Conservation (phyloP, 805 yeast species). For the Nakazawaea wyomingensis region DNA sequence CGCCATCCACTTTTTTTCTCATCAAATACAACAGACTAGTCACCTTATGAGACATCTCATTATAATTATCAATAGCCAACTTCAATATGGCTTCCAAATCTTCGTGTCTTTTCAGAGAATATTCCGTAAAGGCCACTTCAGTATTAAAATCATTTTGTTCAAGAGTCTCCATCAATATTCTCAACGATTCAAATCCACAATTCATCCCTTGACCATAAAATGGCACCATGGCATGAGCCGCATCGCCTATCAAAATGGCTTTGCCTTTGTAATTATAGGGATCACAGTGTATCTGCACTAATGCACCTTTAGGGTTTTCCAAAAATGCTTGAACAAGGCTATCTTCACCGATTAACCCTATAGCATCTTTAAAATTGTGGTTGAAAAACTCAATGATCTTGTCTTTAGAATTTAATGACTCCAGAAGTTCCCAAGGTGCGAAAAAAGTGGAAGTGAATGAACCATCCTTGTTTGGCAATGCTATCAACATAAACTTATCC, state of each 20-base stretch:
- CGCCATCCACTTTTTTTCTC: slow-evolving; percentile 63
- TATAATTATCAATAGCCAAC: slow-evolving; percentile 74
- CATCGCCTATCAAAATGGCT: slow-evolving; percentile 78
- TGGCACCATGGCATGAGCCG: slow-evolving; percentile 98
- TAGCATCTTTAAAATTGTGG: slow-evolving; percentile 69
- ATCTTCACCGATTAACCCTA: slow-evolving; percentile 57
- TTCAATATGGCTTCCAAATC: slow-evolving; percentile 75
- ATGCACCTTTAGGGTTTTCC: slow-evolving; percentile 68
- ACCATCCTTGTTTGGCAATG: slow-evolving; percentile 79
- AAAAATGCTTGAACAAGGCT: slow-evolving; percentile 44
- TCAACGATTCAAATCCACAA: slow-evolving; percentile 90
- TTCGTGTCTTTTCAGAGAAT: slow-evolving; percentile 49
- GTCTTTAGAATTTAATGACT: slow-evolving; percentile 39
- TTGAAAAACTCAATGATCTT: slow-evolving; percentile 46
- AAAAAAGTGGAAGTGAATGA: slow-evolving; percentile 88
- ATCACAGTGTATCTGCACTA: slow-evolving; percentile 63
- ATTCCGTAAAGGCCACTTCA: slow-evolving; percentile 44
- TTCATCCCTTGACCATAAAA: slow-evolving; percentile 97
- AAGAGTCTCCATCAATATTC: slow-evolving; percentile 51
- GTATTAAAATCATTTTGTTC: slow-evolving; percentile 35
- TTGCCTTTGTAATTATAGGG: slow-evolving; percentile 65
- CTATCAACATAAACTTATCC: slow-evolving; percentile 80
- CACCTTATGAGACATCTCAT: slow-evolving; percentile 84
- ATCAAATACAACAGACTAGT: slow-evolving; percentile 52
- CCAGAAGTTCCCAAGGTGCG: slow-evolving; percentile 69